A percentile compares a stretch with the other conserved stretches of the same genome.
Evolutionary conservation across 768 basidiomycete genomes (phyloP).

Genomic region (Mycena rosella): DNA sequence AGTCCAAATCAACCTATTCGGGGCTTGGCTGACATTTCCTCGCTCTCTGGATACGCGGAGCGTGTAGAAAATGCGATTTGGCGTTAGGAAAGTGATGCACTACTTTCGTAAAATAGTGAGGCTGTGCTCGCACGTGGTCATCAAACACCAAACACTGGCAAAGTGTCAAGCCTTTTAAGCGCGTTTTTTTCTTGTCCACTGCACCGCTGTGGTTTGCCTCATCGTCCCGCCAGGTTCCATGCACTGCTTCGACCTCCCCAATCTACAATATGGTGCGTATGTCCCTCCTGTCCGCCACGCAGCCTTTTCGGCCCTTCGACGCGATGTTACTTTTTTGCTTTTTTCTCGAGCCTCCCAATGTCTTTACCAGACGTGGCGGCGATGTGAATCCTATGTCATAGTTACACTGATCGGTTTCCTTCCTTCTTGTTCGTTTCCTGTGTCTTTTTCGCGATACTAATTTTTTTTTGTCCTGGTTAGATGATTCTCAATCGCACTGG

Average conservation of each 20-base stretch:
- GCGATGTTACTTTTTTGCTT: slow-evolving; percentile 68
- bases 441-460: slow-evolving; percentile 56
- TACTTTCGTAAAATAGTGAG: not conserved
- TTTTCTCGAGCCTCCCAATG: slow-evolving; percentile 42
- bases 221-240: not conserved
- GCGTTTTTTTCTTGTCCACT: not conserved
- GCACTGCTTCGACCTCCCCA: not conserved
- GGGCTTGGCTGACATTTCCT: too few relatives aligned
- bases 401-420: slow-evolving; percentile 84
- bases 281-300: too few relatives aligned
- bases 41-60: too few relatives aligned
- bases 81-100: too few relatives aligned
- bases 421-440: not conserved
- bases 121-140: not conserved
- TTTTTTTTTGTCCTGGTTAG: not conserved
- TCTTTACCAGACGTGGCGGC: slow-evolving; percentile 60
- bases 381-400: slow-evolving; percentile 81
- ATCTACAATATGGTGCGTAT: not conserved
- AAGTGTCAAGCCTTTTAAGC: not conserved
- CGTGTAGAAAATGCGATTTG: too few relatives aligned
- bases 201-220: too few relatives aligned
- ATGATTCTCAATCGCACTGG: not conserved
- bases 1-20: too few relatives aligned
- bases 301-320: slow-evolving; percentile 20
- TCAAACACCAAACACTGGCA: not conserved